phyloP scores from a whole-genome alignment of 257 asterid genomes.

The Solanum piurae region DNA sequence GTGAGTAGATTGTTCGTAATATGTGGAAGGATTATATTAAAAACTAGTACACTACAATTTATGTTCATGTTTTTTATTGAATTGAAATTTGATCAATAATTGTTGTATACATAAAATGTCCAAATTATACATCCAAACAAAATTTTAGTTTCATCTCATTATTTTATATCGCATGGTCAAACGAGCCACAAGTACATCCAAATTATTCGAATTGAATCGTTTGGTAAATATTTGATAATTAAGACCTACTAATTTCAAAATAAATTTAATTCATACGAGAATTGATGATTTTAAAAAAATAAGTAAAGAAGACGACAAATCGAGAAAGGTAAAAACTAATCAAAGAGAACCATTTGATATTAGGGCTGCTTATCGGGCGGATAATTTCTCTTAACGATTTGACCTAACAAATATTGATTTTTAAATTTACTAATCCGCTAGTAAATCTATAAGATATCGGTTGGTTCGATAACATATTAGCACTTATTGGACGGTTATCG shows the following conservation, averaged over 20 bases:
- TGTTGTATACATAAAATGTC: background rate
- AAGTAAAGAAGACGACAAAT: too few species aligned
- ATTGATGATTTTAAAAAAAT: background rate
- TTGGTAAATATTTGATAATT: background rate
- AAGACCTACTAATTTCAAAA: background rate
- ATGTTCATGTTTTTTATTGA: too few species aligned
- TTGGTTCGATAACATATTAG: too few species aligned
- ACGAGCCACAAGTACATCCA: background rate
- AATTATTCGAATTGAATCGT: background rate
- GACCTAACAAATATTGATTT: background rate
- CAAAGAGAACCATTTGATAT: background rate
- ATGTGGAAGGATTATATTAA: too few species aligned
- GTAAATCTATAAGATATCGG: too few species aligned
- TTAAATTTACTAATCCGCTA: too few species aligned
- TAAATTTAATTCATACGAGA: background rate
- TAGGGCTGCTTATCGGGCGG: background rate
- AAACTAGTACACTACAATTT: background rate
- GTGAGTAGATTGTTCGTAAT: too few species aligned
- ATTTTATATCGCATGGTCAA: too few species aligned
- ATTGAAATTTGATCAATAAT: too few species aligned
- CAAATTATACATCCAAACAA: background rate
- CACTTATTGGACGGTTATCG: fast-evolving
- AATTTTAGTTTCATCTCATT: background rate
- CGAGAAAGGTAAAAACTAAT: background rate
- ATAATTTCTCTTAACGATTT: background rate